These are phyloP conservation scores for Cladosporium sp. DNA, from an alignment of 2,329 filamentous ascomycete genomes.

Conservation along the genomic window DNA sequence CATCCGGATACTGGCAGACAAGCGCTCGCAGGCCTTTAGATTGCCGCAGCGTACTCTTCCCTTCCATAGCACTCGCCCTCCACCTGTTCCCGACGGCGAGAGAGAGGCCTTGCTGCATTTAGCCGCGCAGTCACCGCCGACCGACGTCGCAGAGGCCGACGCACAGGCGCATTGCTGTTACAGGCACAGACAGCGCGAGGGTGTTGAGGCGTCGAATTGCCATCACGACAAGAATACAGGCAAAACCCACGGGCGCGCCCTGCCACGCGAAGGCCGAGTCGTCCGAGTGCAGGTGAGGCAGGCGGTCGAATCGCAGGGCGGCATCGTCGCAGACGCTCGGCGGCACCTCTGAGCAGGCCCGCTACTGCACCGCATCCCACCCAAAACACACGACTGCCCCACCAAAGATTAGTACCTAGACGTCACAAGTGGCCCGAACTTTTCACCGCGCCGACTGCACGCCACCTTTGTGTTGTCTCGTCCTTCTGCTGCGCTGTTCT, in stretches of 20 bases:
- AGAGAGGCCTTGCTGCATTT: constrained; percentile 1
- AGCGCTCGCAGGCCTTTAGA: neutral
- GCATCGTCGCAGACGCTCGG: neutral
- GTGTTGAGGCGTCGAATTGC: neutral
- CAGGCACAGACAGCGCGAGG: neutral
- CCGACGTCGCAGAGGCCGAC: neutral
- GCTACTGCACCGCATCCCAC: constrained; percentile 7
- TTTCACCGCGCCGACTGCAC: constrained; percentile 10
- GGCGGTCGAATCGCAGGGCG: neutral
- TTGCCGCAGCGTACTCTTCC: neutral
- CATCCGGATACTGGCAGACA: neutral
- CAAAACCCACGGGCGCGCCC: constrained; percentile 7
- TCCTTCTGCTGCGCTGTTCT: neutral
- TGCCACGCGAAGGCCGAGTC: constrained; percentile 9
- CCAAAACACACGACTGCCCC: constrained; percentile 6
- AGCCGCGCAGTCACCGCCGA: constrained; percentile 11
- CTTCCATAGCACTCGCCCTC: neutral
- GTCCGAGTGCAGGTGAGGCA: too few species aligned
- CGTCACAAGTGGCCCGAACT: constrained; percentile 10
- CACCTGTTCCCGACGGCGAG: neutral
- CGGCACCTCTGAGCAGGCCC: neutral
- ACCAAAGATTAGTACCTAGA: neutral
- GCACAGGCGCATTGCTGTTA: neutral
- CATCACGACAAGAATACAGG: constrained; percentile 5
- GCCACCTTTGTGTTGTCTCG: constrained; percentile 9